These are phyloP conservation scores for Plasmodium malariae DNA, from an alignment of 169 alveolate species.

Conservation along the genomic window DNA sequence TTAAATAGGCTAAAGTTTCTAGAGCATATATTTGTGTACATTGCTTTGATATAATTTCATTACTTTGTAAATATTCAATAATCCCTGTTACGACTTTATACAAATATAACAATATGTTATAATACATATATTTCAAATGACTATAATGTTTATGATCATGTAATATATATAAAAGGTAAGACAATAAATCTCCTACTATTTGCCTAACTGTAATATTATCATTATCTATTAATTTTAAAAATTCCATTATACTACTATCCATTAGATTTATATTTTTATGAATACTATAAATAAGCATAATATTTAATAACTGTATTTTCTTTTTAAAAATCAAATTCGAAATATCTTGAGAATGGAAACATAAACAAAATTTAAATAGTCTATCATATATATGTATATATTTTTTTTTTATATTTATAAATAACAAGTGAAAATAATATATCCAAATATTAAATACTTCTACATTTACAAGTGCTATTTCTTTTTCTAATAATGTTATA, in stretches of 20 bases:
- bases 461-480: slow-evolving; percentile 55
- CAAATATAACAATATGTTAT: slow-evolving; percentile 30
- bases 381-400: slow-evolving; percentile 41
- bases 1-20: slow-evolving; percentile 67
- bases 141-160: slow-evolving; percentile 46
- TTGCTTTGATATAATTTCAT: slow-evolving; percentile 31
- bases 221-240: slow-evolving; percentile 43
- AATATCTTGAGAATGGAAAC: slow-evolving; percentile 41
- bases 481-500: slow-evolving; percentile 40
- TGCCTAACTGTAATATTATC: slow-evolving; percentile 71
- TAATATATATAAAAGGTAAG: slow-evolving; percentile 36
- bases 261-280: slow-evolving; percentile 53
- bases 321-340: slow-evolving; percentile 65
- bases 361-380: slow-evolving; percentile 51
- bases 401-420: slow-evolving; percentile 69
- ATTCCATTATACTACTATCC: slow-evolving; percentile 32
- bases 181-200: slow-evolving; percentile 40
- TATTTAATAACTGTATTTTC: slow-evolving; percentile 46
- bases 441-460: slow-evolving; percentile 67
- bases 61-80: slow-evolving; percentile 38
- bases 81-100: slow-evolving; percentile 20
- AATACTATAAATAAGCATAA: slow-evolving; percentile 62
- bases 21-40: slow-evolving; percentile 36
- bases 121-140: slow-evolving; percentile 50
- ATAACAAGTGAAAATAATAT: slow-evolving; percentile 66